phyloP scores from a whole-genome alignment of 345 rosid species.

The Leavenworthia alabamica region DNA sequence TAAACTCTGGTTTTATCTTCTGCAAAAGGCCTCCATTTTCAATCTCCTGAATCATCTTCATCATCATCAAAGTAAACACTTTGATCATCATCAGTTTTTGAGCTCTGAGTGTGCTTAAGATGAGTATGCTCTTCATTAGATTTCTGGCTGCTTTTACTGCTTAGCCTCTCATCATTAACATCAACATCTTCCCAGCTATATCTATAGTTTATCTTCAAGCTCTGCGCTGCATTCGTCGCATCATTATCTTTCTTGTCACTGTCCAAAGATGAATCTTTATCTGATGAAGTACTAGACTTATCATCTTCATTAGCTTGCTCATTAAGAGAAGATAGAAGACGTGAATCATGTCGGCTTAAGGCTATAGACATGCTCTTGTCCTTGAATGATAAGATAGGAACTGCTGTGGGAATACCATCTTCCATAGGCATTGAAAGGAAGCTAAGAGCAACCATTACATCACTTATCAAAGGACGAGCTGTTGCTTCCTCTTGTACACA shows the following conservation, averaged over 20 bases:
- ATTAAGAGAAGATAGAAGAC: neutral
- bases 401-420: constrained; percentile 24
- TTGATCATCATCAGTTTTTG: constrained; percentile 23
- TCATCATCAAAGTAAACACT: constrained; percentile 29
- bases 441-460: constrained; percentile 58
- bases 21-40: neutral
- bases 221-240: constrained; percentile 14
- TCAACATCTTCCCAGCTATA: constrained; percentile 29
- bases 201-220: constrained; percentile 28
- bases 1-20: neutral
- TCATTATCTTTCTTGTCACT: neutral
- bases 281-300: constrained; percentile 4
- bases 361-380: constrained; percentile 34
- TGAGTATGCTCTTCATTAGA: constrained; percentile 22
- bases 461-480: constrained; percentile 75
- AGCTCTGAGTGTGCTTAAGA: constrained; percentile 13
- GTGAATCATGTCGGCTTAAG: constrained; percentile 25
- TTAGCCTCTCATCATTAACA: constrained; percentile 14
- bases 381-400: constrained; percentile 23
- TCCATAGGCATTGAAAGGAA: constrained; percentile 44
- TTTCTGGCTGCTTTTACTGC: constrained; percentile 24
- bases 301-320: neutral
- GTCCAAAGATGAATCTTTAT: neutral
- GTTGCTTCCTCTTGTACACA: constrained; percentile 69
- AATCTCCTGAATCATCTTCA: constrained; percentile 14